Conservation (phyloP, 192 early-diverging fungal genomes). For the Coemansia umbellata region DNA sequence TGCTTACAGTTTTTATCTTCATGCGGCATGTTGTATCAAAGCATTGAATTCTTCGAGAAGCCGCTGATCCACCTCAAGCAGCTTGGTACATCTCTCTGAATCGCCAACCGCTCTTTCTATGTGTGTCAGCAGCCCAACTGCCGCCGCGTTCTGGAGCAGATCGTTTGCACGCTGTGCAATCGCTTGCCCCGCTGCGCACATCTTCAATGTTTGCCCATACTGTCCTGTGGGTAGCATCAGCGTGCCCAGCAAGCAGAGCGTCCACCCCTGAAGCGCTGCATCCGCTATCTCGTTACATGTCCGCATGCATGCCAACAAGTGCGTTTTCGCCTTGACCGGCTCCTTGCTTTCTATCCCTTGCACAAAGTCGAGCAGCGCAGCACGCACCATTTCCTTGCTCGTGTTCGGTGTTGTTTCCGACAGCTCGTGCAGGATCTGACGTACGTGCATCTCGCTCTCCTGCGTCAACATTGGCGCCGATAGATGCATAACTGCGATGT, state of each 20-base stretch:
- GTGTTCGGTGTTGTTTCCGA: conserved; percentile 1
- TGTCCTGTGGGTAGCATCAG: conserved; percentile 39
- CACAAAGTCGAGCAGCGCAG: conserved; percentile 23
- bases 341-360: conserved; percentile 24
- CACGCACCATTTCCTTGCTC: conserved; percentile 9
- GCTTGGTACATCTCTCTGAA: conserved; percentile 24
- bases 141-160: conserved; percentile 43
- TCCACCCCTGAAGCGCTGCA: conserved; percentile 36
- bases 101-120: conserved; percentile 40
- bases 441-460: background rate
- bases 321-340: conserved; percentile 39
- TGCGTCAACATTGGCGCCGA: background rate
- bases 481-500: conserved; percentile 13
- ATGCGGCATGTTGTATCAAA: conserved; percentile 3
- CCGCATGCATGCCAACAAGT: conserved; percentile 29
- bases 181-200: conserved; percentile 35
- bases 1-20: background rate
- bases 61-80: conserved; percentile 26
- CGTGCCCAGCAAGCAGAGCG: conserved; percentile 33
- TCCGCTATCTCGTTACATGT: conserved; percentile 22
- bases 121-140: conserved; percentile 35
- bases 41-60: conserved; percentile 30
- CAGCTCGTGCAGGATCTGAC: background rate
- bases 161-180: conserved; percentile 40
- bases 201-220: conserved; percentile 46